Evolutionary conservation across 768 basidiomycete species (phyloP).

Genomic region (Tephrocybe sp.): DNA sequence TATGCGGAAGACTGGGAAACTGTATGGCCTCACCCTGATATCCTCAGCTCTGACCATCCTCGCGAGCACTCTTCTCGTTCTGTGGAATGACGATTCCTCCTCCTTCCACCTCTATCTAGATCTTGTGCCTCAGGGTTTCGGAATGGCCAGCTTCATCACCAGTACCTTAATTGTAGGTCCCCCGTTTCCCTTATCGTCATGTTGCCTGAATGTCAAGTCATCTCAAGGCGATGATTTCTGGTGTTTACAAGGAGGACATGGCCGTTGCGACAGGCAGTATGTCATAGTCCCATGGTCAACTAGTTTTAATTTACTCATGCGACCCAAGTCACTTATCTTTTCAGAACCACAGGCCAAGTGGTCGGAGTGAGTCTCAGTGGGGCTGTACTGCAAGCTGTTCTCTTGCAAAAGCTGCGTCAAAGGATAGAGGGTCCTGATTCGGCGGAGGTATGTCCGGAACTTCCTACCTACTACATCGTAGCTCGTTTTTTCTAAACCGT

Average conservation of each 20-base stretch:
- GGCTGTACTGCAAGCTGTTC: constrained; percentile 77
- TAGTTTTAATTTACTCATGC: constrained; percentile 5
- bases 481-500: constrained; percentile 12
- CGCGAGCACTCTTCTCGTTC: constrained; percentile 56
- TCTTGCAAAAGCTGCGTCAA: constrained; percentile 64
- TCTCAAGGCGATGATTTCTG: constrained; percentile 80
- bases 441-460: constrained; percentile 50
- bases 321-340: constrained; percentile 80
- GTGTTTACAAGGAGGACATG: constrained; percentile 76
- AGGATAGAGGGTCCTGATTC: constrained; percentile 79
- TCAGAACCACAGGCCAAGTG: constrained; percentile 93
- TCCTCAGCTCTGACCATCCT: constrained; percentile 60
- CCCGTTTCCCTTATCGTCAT: constrained; percentile 6
- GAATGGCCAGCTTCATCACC: constrained; percentile 84
- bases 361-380: constrained; percentile 90
- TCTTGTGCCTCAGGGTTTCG: constrained; percentile 78
- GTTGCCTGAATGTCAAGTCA: constrained; percentile 6
- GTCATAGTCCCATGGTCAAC: constrained; percentile 29
- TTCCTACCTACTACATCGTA: constrained; percentile 8
- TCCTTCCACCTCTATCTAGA: constrained; percentile 71
- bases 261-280: constrained; percentile 89
- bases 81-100: constrained; percentile 66
- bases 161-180: constrained; percentile 74
- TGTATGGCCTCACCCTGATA: constrained; percentile 70
- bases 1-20: constrained; percentile 84